A percentile compares a stretch with the other conserved stretches of the same genome.
Evolutionary conservation across 176 grass and related monocot species (phyloP).

Genomic region (Aegilops sharonensis): DNA sequence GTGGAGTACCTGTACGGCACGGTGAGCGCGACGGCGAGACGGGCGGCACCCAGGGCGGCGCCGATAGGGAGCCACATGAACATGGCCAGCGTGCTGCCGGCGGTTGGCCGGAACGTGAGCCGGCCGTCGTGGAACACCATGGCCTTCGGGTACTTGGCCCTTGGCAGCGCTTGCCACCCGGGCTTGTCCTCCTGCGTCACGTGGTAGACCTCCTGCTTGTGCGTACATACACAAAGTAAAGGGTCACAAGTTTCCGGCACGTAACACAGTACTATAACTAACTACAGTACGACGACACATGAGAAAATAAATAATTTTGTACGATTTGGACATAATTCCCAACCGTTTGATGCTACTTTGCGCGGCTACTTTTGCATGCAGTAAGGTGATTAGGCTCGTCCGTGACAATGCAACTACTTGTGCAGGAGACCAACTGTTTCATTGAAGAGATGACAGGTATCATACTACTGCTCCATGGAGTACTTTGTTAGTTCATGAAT

Average conservation of each 20-base stretch:
- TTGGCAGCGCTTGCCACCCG: slow-evolving; percentile 33
- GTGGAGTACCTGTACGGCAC: slow-evolving; percentile 59
- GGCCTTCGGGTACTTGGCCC: slow-evolving; percentile 43
- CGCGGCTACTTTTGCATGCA: neutral
- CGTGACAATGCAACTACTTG: neutral
- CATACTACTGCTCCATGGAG: too few species aligned
- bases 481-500: neutral
- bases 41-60: slow-evolving; percentile 12
- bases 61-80: slow-evolving; percentile 62
- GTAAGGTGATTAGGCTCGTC: neutral
- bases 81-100: slow-evolving; percentile 43
- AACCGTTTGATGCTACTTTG: neutral
- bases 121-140: slow-evolving; percentile 78
- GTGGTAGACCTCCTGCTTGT: slow-evolving; percentile 49
- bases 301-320: neutral
- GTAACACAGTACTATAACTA: neutral
- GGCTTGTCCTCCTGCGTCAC: slow-evolving; percentile 43
- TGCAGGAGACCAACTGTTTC: neutral
- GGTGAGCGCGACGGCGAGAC: slow-evolving; percentile 37
- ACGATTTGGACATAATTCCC: neutral
- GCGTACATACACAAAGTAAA: neutral
- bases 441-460: neutral
- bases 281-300: neutral
- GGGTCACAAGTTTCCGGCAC: neutral
- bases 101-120: slow-evolving; percentile 56